Evolutionary conservation across 495 filamentous ascomycete genomes (phyloP).

Genomic region (Podospora pseudoanserina): DNA sequence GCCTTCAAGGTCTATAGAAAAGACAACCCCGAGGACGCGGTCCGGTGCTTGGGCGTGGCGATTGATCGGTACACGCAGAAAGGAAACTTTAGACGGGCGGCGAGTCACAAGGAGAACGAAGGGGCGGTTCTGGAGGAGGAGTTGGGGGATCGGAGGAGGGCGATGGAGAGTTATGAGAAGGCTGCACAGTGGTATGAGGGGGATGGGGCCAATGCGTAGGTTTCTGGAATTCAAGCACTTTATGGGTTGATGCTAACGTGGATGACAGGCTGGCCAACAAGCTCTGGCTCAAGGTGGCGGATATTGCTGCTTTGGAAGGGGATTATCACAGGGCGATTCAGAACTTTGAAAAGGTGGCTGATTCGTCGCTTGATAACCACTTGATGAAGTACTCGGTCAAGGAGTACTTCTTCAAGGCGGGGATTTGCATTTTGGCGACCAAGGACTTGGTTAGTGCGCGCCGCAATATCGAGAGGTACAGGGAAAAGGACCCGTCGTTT

Average conservation of each 20-base stretch:
- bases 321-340: slow-evolving; percentile 80
- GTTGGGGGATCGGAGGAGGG: slow-evolving; percentile 68
- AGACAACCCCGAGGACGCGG: slow-evolving; percentile 72
- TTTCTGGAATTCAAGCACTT: slow-evolving; percentile 9
- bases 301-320: slow-evolving; percentile 72
- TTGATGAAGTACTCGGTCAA: slow-evolving; percentile 89
- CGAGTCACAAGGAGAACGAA: slow-evolving; percentile 79
- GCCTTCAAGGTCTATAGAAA: slow-evolving; percentile 86
- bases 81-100: slow-evolving; percentile 85
- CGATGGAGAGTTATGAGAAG: slow-evolving; percentile 72
- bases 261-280: slow-evolving; percentile 74
- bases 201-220: slow-evolving; percentile 82
- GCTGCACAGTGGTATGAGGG: slow-evolving; percentile 84
- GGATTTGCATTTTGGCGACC: slow-evolving; percentile 74
- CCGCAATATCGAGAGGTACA: slow-evolving; percentile 74
- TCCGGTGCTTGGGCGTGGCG: slow-evolving; percentile 66
- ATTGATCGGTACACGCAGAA: slow-evolving; percentile 76
- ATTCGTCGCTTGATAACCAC: slow-evolving; percentile 67
- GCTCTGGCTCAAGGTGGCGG: slow-evolving; percentile 81
- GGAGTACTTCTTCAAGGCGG: slow-evolving; percentile 88
- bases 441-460: slow-evolving; percentile 71
- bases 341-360: slow-evolving; percentile 75
- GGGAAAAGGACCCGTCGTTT: slow-evolving; percentile 77
- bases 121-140: slow-evolving; percentile 80
- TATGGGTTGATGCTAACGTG: slow-evolving; percentile 17